Evolutionary conservation across 2,329 filamentous ascomycete species (phyloP), one percentile per base, ranked within the genome.

Genomic region (Penicillium hordei): DNA sequence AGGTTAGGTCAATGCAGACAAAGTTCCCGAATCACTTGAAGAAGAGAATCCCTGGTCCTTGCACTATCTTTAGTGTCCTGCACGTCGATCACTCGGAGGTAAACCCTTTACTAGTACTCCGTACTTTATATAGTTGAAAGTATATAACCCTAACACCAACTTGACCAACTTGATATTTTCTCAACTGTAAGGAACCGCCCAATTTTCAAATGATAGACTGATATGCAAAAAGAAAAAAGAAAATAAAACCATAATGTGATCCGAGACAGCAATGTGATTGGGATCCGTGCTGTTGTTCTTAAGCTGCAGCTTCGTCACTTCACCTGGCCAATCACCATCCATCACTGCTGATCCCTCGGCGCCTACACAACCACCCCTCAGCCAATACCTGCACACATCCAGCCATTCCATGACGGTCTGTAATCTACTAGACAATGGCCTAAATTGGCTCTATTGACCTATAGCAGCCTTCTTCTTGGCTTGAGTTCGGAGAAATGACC

Each of bases 291-390:
- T 60, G 58, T 51, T 29, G 61, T 62, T 64, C 61, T 60, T 55
- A 59, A 66, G 53, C 64, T 67, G 65, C 65, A 67, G 61, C 60
- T 63, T 63, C 63, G 48, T 67, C 65, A 67, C 65, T 57, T 61
- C 52, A 6, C 34, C 55, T 17, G 40, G 33, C 64, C 65, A 67
- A 67, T 67, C 65, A 67, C 39, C 45, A 25, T 34, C 42, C 54
- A 38, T 59, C 40, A 59, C 58, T 33, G 57, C 55, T 60, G 59
- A 65, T 66, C 62, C 38, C 60, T 62, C 60, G 62, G 65, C 65
- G 65, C 59, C 58, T 66, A 60, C 55, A 63, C 43, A 36, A 57
- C 46, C 50, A 52, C 43, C 38, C 31, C 29, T 50, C 42, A 58
- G 50, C 65, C 65, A 67, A 66, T 67, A 1, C 34, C 39, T 27